Base-by-base conservation (phyloP, 2,329 filamentous ascomycete species). In the Sarocladiaceae sp. region DNA sequence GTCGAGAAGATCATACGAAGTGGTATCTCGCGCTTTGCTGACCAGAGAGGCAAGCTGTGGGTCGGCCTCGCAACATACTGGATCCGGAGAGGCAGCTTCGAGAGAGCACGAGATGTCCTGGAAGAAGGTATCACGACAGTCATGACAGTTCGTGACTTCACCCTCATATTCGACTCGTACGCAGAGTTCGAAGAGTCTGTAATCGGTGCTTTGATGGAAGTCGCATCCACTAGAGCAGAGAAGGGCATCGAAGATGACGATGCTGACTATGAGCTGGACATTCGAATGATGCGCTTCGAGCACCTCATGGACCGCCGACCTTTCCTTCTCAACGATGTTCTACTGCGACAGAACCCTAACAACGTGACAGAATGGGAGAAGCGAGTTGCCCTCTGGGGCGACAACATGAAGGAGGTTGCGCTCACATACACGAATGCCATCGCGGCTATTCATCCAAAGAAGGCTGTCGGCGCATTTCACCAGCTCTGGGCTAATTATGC, bases 331-430 rank as follows among this genome's bases (percentile, higher is more conserved):
- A 98, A 98, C 63, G 93, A 98, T 60, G 93, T 98, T 15, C 72
- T 97, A 12, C 71, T 98, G 37, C 82, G 94, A 34, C 93, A 98
- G 60, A 98, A 98, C 57, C 91, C 93, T 1, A 88, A 96, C 68
- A 96, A 90, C 57, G 91, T 98, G 43, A 79, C 83, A 19, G 93
- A 98, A 66, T 98, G 93, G 93, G 87, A 95, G 66, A 97, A 98
- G 67, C 79, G 93, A 34, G 87, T 97, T n/a, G 87, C 80, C 12
- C 73, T 98, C 2, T 98, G 93, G 93, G 89, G 89, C 18, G 83
- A 94, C 51, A 97, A 98, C 67, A 88, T 89, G 61, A 70, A 76
- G 44, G 90, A 97, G 65, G 82, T 95, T 29, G 90, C 95, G 33
- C 85, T 93, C 59, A 96, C 93, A 2, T 98, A 97, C 61, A 91